These are phyloP conservation scores for Rhizophagus prolifer DNA, from an alignment of 192 early-diverging fungal genomes.

Conservation along the genomic window DNA sequence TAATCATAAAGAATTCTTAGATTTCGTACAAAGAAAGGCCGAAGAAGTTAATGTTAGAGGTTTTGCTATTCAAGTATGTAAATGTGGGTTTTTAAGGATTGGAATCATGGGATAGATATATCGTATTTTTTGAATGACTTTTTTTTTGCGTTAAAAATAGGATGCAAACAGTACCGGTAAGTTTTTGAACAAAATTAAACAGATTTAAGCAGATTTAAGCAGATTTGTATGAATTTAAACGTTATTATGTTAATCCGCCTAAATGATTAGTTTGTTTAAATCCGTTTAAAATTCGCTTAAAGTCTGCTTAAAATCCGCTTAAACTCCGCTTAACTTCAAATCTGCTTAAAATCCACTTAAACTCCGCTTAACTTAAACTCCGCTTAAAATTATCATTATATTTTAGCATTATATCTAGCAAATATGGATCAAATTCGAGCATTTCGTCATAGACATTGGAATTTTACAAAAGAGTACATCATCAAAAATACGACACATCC, in stretches of 20 bases:
- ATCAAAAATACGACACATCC: conserved; percentile 74
- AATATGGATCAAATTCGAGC: conserved; percentile 82
- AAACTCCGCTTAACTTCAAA: neutral
- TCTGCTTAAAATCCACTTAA: neutral
- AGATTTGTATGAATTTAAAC: too few species aligned
- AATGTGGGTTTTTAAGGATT: too few species aligned
- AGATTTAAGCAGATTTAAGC: too few species aligned
- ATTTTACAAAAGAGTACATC: conserved; percentile 84
- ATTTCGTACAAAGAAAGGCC: conserved; percentile 61
- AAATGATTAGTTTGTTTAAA: too few species aligned
- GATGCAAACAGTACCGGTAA: conserved; percentile 59
- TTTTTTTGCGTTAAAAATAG: neutral
- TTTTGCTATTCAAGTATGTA: conserved; percentile 54
- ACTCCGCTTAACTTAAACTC: neutral
- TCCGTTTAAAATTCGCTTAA: too few species aligned
- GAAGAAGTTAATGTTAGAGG: conserved; percentile 49
- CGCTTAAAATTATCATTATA: neutral
- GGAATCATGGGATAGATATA: too few species aligned
- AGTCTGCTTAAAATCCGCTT: too few species aligned
- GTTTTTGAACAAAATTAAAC: too few species aligned
- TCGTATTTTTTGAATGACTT: neutral
- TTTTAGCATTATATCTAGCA: conserved; percentile 70
- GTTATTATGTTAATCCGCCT: too few species aligned
- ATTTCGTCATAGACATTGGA: conserved; percentile 87
- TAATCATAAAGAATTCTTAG: conserved; percentile 77